phyloP scores from a whole-genome alignment of 169 alveolate species.

The Eimeria falciformis region DNA sequence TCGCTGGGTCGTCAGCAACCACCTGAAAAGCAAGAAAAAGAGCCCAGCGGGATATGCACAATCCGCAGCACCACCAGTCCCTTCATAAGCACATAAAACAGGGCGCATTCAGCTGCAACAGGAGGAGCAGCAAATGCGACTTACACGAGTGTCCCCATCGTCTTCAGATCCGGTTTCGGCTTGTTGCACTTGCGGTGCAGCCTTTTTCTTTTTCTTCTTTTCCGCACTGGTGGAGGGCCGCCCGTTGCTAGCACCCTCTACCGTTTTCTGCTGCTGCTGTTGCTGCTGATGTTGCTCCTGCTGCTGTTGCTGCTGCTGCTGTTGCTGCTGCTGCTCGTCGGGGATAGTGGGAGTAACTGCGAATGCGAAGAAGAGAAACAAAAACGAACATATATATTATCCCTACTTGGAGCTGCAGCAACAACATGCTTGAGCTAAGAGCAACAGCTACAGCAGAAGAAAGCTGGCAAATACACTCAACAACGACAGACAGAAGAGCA shows the following conservation, averaged over 20 bases:
- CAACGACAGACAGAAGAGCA: not conserved
- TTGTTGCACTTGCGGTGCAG: slow-evolving; percentile 47
- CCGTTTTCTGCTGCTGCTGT: slow-evolving; percentile 48
- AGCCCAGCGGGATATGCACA: not conserved
- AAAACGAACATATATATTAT: not conserved
- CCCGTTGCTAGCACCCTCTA: slow-evolving; percentile 17
- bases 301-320: slow-evolving; percentile 29
- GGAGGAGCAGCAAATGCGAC: not conserved
- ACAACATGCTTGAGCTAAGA: not conserved
- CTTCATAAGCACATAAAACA: too few relatives aligned
- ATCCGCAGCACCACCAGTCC: not conserved
- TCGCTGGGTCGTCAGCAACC: slow-evolving; percentile 59
- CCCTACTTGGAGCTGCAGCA: not conserved
- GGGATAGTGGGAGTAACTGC: slow-evolving; percentile 51
- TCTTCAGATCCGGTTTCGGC: slow-evolving; percentile 49
- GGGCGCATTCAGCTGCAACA: not conserved
- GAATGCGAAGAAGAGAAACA: not conserved
- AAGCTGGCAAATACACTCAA: not conserved
- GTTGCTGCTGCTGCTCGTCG: slow-evolving; percentile 43
- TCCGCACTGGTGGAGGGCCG: slow-evolving; percentile 21
- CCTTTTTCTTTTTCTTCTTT: slow-evolving; percentile 16
- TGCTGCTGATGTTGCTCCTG: slow-evolving; percentile 37
- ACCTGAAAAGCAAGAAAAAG: slow-evolving; percentile 41
- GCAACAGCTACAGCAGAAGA: slow-evolving; percentile 1
- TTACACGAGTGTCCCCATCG: slow-evolving; percentile 45